These are phyloP conservation scores for Alternaria sp. DNA, from an alignment of 2,329 filamentous ascomycete genomes.

Conservation along the genomic window DNA sequence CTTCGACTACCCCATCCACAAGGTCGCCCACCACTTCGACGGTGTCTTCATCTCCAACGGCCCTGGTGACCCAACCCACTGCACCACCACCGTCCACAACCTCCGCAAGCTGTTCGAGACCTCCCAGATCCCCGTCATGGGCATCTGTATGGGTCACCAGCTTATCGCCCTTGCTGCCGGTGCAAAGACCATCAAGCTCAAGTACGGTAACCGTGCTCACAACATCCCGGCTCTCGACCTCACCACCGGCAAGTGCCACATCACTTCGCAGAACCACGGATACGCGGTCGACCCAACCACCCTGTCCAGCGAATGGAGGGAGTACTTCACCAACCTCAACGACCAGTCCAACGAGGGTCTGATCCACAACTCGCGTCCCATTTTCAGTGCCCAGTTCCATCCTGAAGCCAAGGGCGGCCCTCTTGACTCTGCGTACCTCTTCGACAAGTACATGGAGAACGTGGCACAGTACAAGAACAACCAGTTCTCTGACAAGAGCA, in stretches of 20 bases:
- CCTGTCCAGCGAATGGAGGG: constrained; percentile 86
- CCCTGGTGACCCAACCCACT: constrained; percentile 96
- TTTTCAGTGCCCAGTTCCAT: constrained; percentile 99
- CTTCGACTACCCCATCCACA: constrained; percentile 97
- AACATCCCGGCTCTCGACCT: constrained; percentile 96
- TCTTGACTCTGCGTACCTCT: constrained; percentile 93
- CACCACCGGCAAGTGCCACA: constrained; percentile 96
- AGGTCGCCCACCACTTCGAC: constrained; percentile 96
- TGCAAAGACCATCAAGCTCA: constrained; percentile 92
- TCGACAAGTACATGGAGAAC: constrained; percentile 93
- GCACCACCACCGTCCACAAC: constrained; percentile 92
- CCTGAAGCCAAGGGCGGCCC: constrained; percentile 97
- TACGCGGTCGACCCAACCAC: constrained; percentile 91
- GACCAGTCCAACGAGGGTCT: constrained; percentile 97
- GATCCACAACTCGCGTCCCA: constrained; percentile 94
- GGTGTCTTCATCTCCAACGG: constrained; percentile 99
- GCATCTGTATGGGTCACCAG: constrained; percentile 97
- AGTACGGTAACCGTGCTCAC: constrained; percentile 98
- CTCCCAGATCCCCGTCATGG: constrained; percentile 91
- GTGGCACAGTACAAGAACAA: constrained; percentile 88
- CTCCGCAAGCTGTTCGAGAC: constrained; percentile 88
- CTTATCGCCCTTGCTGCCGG: constrained; percentile 88
- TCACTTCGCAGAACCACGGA: constrained; percentile 97
- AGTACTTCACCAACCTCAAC: constrained; percentile 98
- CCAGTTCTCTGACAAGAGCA: constrained; percentile 79